These are phyloP conservation scores for Nannizzia gypsea DNA, from an alignment of 2,329 filamentous ascomycete genomes.

Conservation along the genomic window DNA sequence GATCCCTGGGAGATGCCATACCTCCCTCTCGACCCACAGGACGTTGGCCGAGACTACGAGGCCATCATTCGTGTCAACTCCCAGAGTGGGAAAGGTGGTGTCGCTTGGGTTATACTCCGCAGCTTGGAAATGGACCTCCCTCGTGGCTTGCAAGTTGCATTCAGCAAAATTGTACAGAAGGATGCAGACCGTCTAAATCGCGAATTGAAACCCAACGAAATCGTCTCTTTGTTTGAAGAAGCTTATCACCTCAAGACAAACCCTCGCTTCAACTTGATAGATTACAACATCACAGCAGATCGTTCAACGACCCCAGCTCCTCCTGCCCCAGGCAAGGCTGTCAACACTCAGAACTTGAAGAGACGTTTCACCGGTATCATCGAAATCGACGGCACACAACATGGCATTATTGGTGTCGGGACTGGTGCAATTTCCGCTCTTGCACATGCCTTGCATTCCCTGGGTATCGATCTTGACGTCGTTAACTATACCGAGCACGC, in stretches of 20 bases:
- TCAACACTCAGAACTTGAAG: slow-evolving; percentile 64
- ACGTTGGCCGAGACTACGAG: slow-evolving; percentile 95
- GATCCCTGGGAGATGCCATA: slow-evolving; percentile 78
- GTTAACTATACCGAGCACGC: slow-evolving; percentile 94
- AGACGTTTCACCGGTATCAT: slow-evolving; percentile 78
- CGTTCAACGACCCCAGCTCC: slow-evolving; percentile 64
- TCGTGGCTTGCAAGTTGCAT: slow-evolving; percentile 81
- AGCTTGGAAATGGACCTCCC: slow-evolving; percentile 85
- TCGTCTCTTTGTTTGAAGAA: slow-evolving; percentile 74
- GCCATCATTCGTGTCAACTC: slow-evolving; percentile 97
- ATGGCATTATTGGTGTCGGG: slow-evolving; percentile 65
- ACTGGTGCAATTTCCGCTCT: slow-evolving; percentile 86
- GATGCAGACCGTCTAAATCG: slow-evolving; percentile 68
- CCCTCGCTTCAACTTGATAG: slow-evolving; percentile 72
- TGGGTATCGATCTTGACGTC: slow-evolving; percentile 82
- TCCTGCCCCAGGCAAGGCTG: slow-evolving; percentile 55
- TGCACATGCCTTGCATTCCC: slow-evolving; percentile 62
- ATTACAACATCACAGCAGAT: slow-evolving; percentile 84
- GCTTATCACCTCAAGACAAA: slow-evolving; percentile 78
- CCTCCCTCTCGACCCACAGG: slow-evolving; percentile 79
- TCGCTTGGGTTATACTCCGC: slow-evolving; percentile 85
- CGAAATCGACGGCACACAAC: slow-evolving; percentile 67
- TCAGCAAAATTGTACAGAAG: slow-evolving; percentile 74
- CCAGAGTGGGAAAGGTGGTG: slow-evolving; percentile 86
- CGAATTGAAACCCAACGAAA: slow-evolving; percentile 73